Percentiles rank a stretch among this genome's conserved stretches.
These are phyloP conservation scores for Melocanna baccifera DNA, from an alignment of 176 grass and related monocot genomes.

Conservation along the genomic window DNA sequence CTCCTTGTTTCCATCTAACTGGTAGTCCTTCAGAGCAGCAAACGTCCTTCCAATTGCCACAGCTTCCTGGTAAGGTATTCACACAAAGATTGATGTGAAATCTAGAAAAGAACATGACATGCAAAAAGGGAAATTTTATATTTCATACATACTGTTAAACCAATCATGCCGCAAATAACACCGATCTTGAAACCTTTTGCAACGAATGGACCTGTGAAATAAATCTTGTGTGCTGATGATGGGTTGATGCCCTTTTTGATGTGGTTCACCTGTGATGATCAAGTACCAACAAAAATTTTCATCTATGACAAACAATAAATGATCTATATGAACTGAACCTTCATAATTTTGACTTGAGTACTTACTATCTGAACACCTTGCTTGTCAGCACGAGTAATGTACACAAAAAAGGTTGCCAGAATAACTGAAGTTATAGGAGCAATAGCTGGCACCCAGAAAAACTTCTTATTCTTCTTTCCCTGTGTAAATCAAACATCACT, in stretches of 20 bases:
- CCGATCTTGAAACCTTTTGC: constrained; percentile 92
- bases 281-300: constrained; percentile 12
- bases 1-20: constrained; percentile 96
- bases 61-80: constrained; percentile 61
- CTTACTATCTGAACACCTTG: constrained; percentile 97
- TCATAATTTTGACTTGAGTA: constrained; percentile 10
- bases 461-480: constrained; percentile 78
- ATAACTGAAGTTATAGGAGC: constrained; percentile 83
- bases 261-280: constrained; percentile 56
- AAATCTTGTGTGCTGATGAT: constrained; percentile 67
- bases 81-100: neutral
- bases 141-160: constrained; percentile 66
- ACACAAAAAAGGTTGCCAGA: constrained; percentile 80
- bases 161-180: constrained; percentile 61
- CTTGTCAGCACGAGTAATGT: constrained; percentile 78
- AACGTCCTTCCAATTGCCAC: constrained; percentile 98
- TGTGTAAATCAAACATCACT: constrained; percentile 26
- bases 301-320: constrained; percentile 15
- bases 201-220: constrained; percentile 67
- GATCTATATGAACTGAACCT: neutral
- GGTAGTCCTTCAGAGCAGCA: constrained; percentile 87
- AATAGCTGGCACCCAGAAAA: constrained; percentile 92
- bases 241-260: constrained; percentile 86
- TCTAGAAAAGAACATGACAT: neutral
- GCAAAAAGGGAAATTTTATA: neutral